Evolutionary conservation across 1,139 yeast species (phyloP), one percentile per base, ranked within the genome.

Genomic region (Debaryomycetaceae sp.): DNA sequence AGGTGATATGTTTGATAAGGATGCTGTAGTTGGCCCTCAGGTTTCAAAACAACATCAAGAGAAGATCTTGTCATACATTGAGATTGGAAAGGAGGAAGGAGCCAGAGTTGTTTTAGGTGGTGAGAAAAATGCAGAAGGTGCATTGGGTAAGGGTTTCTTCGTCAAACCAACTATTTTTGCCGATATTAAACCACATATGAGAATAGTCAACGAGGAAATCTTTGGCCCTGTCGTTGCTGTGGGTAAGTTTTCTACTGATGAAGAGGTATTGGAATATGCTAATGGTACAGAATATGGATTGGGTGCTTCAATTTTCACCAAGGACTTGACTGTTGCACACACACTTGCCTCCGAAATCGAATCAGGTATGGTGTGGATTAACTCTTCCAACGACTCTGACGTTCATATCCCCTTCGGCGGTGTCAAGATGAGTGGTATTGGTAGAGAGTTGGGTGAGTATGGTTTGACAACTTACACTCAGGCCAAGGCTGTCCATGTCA

Each of bases 401-500:
- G 63, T 71, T 43, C 81, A 79, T 51, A 73, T 86, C 48, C 96
- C 96, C 45, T 88, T 88, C 58, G 96, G 96, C 29, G 78, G 78
- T 40, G 75, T 70, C 33, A 88, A 88, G 70, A 73, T 79, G 81
- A 78, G 87, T 54, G 96, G 96, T 51, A 75, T 86, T 48, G 96
- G 96, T 42, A 79, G 95, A 60, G 96, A 88, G 66, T 73, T 88
- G 51, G 96, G 96, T 43, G 84, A 83, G 58, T 81, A 83, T 55
- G 96, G 96, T 45, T 72, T 88, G 43, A 71, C 75, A 42, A 75
- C 80, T 49, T 88, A 87, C 67, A 81, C 94, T 30, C 87, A 84
- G 58, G 80, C 83, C 43, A 88, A 88, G 70, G 84, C 95, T 17
- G 78, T 87, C 40, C 91, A 83, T 52, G 78, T 86, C 43, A 84